Conservation (phyloP, 116 monocot species). For the Cymodocea nodosa region DNA sequence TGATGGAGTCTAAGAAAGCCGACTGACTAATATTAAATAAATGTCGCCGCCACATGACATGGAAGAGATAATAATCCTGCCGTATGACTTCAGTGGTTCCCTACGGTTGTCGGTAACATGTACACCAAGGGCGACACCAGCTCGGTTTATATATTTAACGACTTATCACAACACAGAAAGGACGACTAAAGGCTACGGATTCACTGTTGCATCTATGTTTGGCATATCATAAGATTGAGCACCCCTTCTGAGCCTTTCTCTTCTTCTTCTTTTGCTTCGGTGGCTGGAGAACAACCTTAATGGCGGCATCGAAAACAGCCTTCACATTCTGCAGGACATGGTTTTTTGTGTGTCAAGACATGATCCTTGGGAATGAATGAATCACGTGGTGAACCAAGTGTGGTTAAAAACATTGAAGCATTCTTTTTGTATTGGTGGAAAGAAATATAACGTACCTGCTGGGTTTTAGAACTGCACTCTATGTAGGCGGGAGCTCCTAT, state of each 20-base stretch:
- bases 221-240: conserved; percentile 54
- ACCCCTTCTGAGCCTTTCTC: conserved; percentile 15
- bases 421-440: neutral
- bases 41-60: no score
- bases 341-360: no score
- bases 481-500: conserved; percentile 53
- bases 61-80: no score
- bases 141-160: neutral
- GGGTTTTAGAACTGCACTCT: conserved; percentile 75
- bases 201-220: neutral
- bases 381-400: no score
- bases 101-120: neutral
- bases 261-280: conserved; percentile 22
- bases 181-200: neutral
- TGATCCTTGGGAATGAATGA: no score
- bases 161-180: neutral
- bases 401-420: no score
- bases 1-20: no score
- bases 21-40: no score
- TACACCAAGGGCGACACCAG: neutral
- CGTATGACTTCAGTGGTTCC: no score
- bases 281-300: conserved; percentile 17
- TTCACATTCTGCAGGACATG: conserved; percentile 10
- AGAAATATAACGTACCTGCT: conserved; percentile 21
- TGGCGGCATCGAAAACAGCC: conserved; percentile 11